A percentile compares a stretch with the other conserved stretches of the same genome.
Evolutionary conservation across 2,329 filamentous ascomycete genomes (phyloP).

Genomic region (Microdochium bolleyi): DNA sequence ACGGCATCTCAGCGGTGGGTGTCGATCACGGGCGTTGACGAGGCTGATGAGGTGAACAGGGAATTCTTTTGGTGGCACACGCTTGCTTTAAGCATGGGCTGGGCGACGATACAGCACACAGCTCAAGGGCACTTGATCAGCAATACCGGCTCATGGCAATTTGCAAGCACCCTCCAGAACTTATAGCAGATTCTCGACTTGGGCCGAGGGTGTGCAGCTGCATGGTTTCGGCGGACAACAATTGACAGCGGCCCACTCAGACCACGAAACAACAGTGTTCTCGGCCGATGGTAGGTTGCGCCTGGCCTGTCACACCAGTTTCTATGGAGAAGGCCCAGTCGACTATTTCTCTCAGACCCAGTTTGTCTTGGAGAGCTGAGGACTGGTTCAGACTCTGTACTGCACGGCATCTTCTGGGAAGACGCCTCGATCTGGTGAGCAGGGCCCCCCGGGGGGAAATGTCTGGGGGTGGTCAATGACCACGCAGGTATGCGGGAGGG

Average conservation of each 20-base stretch:
- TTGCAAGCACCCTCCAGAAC: background rate
- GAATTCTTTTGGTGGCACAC: background rate
- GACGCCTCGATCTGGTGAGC: background rate
- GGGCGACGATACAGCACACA: background rate
- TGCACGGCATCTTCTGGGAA: background rate
- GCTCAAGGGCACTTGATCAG: background rate
- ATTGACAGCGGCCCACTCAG: background rate
- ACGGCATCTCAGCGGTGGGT: constrained; percentile 36
- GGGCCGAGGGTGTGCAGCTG: background rate
- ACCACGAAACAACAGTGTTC: background rate
- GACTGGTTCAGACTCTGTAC: background rate
- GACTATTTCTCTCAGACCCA: background rate
- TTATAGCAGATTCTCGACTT: background rate
- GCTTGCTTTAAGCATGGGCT: background rate
- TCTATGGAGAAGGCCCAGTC: background rate
- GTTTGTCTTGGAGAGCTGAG: background rate
- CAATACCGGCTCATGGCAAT: background rate
- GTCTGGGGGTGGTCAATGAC: too few species aligned
- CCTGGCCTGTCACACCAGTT: background rate
- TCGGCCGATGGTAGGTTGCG: background rate
- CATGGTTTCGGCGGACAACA: constrained; percentile 1
- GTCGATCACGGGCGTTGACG: background rate
- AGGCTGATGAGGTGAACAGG: background rate
- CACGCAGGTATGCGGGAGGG: too few species aligned
- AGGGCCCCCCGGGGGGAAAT: background rate